These are phyloP conservation scores for Sporothrix brunneoviolacea DNA, from an alignment of 2,329 filamentous ascomycete genomes.

Conservation along the genomic window DNA sequence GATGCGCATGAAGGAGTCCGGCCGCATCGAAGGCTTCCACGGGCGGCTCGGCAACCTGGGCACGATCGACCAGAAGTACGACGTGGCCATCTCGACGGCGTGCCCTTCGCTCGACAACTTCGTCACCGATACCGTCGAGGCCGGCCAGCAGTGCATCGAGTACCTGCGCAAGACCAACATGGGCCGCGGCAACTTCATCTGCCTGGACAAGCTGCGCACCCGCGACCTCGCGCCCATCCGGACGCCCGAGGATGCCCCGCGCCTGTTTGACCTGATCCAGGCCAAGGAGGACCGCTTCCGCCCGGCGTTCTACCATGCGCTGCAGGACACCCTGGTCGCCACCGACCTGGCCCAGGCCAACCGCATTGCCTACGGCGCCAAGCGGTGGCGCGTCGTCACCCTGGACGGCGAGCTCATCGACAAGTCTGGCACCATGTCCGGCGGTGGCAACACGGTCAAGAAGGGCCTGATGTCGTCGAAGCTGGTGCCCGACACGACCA, in stretches of 20 bases:
- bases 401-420: constrained; percentile 93
- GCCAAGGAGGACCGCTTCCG: constrained; percentile 81
- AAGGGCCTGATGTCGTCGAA: constrained; percentile 96
- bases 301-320: constrained; percentile 89
- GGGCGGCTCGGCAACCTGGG: constrained; percentile 91
- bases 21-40: constrained; percentile 94
- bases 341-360: constrained; percentile 92
- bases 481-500: constrained; percentile 75
- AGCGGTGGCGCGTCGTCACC: constrained; percentile 93
- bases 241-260: constrained; percentile 86
- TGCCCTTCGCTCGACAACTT: constrained; percentile 90
- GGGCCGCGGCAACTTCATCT: constrained; percentile 93
- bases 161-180: constrained; percentile 96
- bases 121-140: constrained; percentile 92
- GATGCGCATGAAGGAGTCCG: constrained; percentile 92
- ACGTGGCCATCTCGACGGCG: constrained; percentile 96
- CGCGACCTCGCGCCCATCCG: constrained; percentile 73
- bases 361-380: constrained; percentile 89
- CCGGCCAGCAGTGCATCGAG: constrained; percentile 96
- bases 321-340: constrained; percentile 92
- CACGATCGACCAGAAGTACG: constrained; percentile 87
- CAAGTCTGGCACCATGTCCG: constrained; percentile 97
- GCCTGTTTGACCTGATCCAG: constrained; percentile 87
- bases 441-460: constrained; percentile 85
- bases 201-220: constrained; percentile 76